Conservation (phyloP, 2,329 filamentous ascomycete species). For the Daldinia sp. region DNA sequence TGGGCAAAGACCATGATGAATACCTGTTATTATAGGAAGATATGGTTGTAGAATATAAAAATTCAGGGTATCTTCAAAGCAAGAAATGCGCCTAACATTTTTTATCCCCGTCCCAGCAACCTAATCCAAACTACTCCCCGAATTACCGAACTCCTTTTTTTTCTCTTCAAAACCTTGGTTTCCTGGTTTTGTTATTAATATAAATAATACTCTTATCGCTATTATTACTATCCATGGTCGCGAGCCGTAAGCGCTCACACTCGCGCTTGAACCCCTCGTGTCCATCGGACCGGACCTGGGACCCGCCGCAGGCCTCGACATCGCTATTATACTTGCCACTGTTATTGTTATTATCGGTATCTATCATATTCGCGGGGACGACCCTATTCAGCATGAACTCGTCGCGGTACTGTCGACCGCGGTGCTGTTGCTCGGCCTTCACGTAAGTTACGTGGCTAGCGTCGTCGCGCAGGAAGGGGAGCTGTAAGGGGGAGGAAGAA, state of each 20-base stretch:
- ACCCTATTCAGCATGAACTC: conserved; percentile 42
- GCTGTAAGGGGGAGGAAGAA: conserved; percentile 10
- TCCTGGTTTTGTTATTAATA: not conserved
- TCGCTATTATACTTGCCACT: not conserved
- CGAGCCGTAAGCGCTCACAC: conserved; percentile 41
- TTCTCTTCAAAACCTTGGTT: not conserved
- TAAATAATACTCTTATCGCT: not conserved
- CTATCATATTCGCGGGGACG: conserved; percentile 36
- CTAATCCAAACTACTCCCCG: not conserved
- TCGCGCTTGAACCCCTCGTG: conserved; percentile 46
- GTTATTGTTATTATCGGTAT: conserved; percentile 5
- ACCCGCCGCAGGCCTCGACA: conserved; percentile 30
- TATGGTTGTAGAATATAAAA: not conserved
- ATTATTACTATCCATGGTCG: conserved; percentile 10
- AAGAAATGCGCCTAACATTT: conserved; percentile 1
- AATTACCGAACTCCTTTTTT: not conserved
- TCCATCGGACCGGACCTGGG: conserved; percentile 47
- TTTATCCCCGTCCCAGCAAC: not conserved
- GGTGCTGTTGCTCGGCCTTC: not conserved
- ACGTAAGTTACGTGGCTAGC: too few species aligned
- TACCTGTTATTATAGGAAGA: too few species aligned
- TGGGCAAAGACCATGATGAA: too few species aligned
- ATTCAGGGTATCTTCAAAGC: conserved; percentile 31
- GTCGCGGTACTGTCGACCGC: conserved; percentile 37
- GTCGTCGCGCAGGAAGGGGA: conserved; percentile 1